Evolutionary conservation across 768 basidiomycete species (phyloP), one percentile per base, ranked within the genome.

Genomic region (Calocybe indica): DNA sequence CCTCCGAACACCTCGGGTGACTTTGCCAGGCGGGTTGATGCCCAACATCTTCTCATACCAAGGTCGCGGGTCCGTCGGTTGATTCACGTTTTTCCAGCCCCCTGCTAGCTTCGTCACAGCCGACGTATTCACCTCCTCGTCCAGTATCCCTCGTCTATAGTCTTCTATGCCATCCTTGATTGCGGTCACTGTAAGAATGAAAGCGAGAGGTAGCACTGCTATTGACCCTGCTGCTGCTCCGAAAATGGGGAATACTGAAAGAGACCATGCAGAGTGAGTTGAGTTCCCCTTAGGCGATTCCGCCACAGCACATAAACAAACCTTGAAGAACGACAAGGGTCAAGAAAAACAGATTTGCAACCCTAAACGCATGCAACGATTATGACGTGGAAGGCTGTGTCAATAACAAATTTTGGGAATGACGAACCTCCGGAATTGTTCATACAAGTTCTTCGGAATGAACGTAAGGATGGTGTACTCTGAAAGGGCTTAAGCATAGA

Each of bases 81-180:
- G 84, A 58, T 98, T 99, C 15, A 92, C 81, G 62, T 99, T 98
- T 47, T 74, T 75, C 91, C 92, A 96, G 35, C 69, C 68, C 37
- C 87, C 79, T 5, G 82, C 83, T 8, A 99, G 79, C 54, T 90
- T 90, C 1, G 93, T 97, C 9, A 88, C 84, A 3, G 94, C 90
- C 0, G 89, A 92, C 45, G 83, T 96, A 70, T 99, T 99, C 55
- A 97, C 94, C 58, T 92, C 83, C 51, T 96, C 88, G 62, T 99
- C 95, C 36, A 94, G 74, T 7, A 66, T 57, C 7, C 86, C 87
- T 43, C 95, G 83, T n/a, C 94, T 83, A 62, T 91, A 94, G 66
- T 99, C 95, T 68, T 98, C 95, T 32, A 97, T 72, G 6, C 86
- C 95, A 62, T 99, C 95, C 66, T 97, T 99, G 72, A 96, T 78